These are phyloP conservation scores for Oryza meyeriana DNA, from an alignment of 176 grass and related monocot genomes.

Conservation along the genomic window DNA sequence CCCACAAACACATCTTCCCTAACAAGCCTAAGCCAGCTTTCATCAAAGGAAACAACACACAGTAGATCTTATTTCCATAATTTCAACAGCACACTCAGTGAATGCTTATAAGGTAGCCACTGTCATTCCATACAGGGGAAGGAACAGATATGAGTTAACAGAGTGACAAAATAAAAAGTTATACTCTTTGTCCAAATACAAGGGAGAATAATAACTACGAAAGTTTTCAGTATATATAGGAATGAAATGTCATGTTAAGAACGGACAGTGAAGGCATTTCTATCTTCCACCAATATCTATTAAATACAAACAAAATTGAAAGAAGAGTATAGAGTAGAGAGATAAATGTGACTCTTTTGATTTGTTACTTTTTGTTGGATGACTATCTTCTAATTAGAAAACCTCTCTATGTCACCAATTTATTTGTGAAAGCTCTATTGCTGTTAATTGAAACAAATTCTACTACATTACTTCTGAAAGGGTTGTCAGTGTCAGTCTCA, in stretches of 20 bases:
- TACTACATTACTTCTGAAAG: not conserved
- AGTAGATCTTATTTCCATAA: no score
- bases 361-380: not conserved
- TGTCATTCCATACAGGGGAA: no score
- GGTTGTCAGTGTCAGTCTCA: no score
- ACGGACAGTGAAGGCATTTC: not conserved
- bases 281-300: not conserved
- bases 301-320: not conserved
- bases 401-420: not conserved
- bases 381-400: not conserved
- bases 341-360: not conserved
- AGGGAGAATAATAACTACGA: not conserved
- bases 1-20: no score
- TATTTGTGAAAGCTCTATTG: not conserved
- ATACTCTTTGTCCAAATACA: not conserved
- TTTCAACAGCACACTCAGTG: no score
- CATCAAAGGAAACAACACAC: no score
- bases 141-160: no score
- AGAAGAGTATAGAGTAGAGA: not conserved
- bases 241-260: not conserved
- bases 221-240: not conserved
- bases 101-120: no score
- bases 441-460: not conserved
- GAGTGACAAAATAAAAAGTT: no score
- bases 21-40: no score